Evolutionary conservation across 345 rosid species (phyloP).

Genomic region (Lepidium didymum): DNA sequence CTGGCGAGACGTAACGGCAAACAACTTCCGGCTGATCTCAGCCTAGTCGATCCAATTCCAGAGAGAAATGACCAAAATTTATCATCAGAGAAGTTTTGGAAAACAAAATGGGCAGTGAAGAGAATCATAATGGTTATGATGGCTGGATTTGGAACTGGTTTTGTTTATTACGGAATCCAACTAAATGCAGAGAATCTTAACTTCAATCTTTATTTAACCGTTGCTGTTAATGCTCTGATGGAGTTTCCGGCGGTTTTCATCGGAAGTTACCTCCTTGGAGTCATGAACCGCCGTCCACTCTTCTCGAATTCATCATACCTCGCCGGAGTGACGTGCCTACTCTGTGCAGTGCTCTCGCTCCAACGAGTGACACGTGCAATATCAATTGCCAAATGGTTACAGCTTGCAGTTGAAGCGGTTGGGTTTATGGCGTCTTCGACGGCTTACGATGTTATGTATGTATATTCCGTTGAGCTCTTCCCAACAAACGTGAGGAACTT

Average conservation of each 20-base stretch:
- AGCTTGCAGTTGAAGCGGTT: conserved; percentile 40
- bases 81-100: conserved; percentile 43
- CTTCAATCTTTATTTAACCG: conserved; percentile 52
- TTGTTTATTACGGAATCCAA: conserved; percentile 70
- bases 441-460: conserved; percentile 50
- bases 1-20: conserved; percentile 48
- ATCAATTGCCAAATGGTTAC: conserved; percentile 41
- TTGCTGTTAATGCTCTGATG: conserved; percentile 56
- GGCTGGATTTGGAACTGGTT: conserved; percentile 59
- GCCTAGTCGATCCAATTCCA: conserved; percentile 29
- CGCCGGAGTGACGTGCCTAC: conserved; percentile 43
- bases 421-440: conserved; percentile 70
- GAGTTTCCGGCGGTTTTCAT: conserved; percentile 70
- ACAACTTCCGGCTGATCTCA: conserved; percentile 37
- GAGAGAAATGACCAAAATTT: background rate
- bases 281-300: conserved; percentile 47
- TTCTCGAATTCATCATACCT: conserved; percentile 41
- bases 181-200: conserved; percentile 64
- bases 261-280: conserved; percentile 39
- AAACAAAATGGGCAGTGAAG: conserved; percentile 53
- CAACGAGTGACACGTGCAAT: background rate
- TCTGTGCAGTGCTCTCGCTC: conserved; percentile 49
- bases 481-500: conserved; percentile 72
- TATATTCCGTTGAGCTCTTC: conserved; percentile 64
- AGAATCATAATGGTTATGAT: conserved; percentile 46